A percentile compares a stretch with the other conserved stretches of the same genome.
Conservation (phyloP, 2,329 filamentous ascomycete genomes). For the Colletotrichum higginsianum region DNA sequence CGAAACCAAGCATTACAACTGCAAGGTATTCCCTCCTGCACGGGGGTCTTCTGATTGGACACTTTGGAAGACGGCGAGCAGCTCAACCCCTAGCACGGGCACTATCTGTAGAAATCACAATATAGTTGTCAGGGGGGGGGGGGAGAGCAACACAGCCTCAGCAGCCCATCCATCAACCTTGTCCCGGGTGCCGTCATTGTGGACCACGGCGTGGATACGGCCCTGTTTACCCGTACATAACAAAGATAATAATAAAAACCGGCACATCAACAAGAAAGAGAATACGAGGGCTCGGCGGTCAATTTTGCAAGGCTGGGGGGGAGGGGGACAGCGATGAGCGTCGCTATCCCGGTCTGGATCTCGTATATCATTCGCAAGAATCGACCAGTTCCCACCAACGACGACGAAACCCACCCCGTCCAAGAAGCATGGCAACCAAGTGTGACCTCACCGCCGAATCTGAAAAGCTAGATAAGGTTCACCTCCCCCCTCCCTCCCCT, state of each 20-base stretch:
- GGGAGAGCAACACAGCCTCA: background rate
- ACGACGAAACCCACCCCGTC: background rate
- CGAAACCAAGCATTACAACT: no score
- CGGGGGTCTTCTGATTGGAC: no score
- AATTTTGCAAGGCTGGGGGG: background rate
- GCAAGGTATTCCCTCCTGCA: no score
- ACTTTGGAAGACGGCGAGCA: no score
- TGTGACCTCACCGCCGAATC: background rate
- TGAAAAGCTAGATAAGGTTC: background rate
- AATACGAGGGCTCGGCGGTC: conserved; percentile 4
- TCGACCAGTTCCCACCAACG: conserved; percentile 5
- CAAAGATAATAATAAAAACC: background rate
- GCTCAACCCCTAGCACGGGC: no score
- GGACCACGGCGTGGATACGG: background rate
- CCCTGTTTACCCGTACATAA: background rate
- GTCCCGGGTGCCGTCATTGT: background rate
- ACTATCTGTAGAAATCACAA: no score
- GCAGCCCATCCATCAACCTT: background rate
- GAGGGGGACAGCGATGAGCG: background rate
- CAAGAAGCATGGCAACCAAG: no score
- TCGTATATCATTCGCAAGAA: background rate
- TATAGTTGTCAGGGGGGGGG: no score
- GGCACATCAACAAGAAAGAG: background rate
- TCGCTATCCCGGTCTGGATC: background rate
- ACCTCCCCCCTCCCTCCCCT: background rate